Percentiles rank a stretch among this genome's conserved stretches.
Evolutionary conservation across 176 grass and related monocot genomes (phyloP).

Genomic region (Miscanthus lutarioriparius): DNA sequence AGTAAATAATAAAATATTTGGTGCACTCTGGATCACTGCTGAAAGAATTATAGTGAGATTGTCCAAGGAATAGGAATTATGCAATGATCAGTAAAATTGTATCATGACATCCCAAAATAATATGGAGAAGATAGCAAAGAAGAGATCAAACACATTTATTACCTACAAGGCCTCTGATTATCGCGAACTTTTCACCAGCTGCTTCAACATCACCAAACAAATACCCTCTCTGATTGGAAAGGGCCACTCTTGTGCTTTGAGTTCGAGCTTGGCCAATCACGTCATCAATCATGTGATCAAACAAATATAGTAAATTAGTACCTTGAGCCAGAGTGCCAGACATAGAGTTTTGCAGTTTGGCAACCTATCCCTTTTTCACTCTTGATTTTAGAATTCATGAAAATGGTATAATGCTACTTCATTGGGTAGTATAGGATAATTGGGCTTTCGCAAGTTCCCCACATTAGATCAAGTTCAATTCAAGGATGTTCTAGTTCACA

Average conservation of each 20-base stretch:
- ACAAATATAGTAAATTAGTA: not conserved
- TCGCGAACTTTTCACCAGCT: slow-evolving; percentile 77
- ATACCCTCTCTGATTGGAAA: slow-evolving; percentile 54
- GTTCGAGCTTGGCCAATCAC: slow-evolving; percentile 87
- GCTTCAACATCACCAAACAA: slow-evolving; percentile 82
- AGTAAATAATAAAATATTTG: slow-evolving; percentile 85
- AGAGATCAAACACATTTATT: slow-evolving; percentile 13
- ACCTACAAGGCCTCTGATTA: slow-evolving; percentile 76
- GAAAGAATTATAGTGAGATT: slow-evolving; percentile 80
- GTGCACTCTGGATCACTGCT: slow-evolving; percentile 75
- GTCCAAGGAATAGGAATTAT: not conserved
- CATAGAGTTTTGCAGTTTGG: not conserved
- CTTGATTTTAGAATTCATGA: not conserved
- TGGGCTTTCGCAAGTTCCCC: not conserved
- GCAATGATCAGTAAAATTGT: not conserved
- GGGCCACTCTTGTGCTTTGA: slow-evolving; percentile 65
- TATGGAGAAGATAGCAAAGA: not conserved
- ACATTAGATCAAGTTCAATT: not conserved
- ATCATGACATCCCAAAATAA: not conserved
- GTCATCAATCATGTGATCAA: slow-evolving; percentile 68
- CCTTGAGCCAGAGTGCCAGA: not conserved
- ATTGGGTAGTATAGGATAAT: not conserved
- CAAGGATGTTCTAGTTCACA: not conserved
- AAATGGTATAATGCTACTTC: not conserved
- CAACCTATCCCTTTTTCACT: not conserved